These are phyloP conservation scores for Excoecaria agallocha DNA, from an alignment of 345 rosid species.

Conservation along the genomic window DNA sequence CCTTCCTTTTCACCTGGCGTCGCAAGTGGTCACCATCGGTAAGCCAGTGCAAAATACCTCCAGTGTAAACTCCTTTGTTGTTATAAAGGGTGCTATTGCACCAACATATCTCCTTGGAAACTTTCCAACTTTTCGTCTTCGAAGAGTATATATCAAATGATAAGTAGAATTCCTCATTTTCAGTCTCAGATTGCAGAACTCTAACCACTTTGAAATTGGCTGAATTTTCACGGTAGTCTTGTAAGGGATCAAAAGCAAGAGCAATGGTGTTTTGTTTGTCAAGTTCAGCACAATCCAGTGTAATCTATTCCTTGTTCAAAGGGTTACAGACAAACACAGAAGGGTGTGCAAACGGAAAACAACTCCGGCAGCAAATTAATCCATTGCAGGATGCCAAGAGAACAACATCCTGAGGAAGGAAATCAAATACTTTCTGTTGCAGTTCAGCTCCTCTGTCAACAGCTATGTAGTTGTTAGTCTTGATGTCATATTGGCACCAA, in stretches of 20 bases:
- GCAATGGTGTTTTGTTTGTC: conserved; percentile 25
- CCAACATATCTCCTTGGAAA: conserved; percentile 34
- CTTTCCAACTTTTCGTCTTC: conserved; percentile 26
- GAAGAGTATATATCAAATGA: conserved; percentile 36
- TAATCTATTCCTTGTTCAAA: conserved; percentile 34
- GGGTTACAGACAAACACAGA: conserved; percentile 44
- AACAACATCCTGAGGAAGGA: conserved; percentile 40
- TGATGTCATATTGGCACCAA: conserved; percentile 24
- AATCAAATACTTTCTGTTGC: conserved; percentile 24
- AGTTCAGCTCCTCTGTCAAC: conserved; percentile 15
- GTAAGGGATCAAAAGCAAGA: conserved; percentile 35
- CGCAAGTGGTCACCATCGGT: conserved; percentile 33
- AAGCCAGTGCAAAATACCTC: conserved; percentile 43
- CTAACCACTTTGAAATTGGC: conserved; percentile 34
- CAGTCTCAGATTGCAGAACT: conserved; percentile 17
- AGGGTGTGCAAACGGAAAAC: conserved; percentile 31
- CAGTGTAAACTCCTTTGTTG: conserved; percentile 32
- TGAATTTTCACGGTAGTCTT: conserved; percentile 15
- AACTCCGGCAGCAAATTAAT: conserved; percentile 35
- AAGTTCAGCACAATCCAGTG: conserved; percentile 29
- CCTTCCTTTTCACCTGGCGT: too few species aligned
- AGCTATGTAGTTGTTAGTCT: conserved; percentile 35
- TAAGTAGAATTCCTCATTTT: conserved; percentile 6
- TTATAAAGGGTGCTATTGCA: conserved; percentile 23
- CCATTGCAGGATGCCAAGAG: conserved; percentile 41